phyloP scores from a whole-genome alignment of 1,284 basidiomycete genomes.

The Ustilago trichophora region DNA sequence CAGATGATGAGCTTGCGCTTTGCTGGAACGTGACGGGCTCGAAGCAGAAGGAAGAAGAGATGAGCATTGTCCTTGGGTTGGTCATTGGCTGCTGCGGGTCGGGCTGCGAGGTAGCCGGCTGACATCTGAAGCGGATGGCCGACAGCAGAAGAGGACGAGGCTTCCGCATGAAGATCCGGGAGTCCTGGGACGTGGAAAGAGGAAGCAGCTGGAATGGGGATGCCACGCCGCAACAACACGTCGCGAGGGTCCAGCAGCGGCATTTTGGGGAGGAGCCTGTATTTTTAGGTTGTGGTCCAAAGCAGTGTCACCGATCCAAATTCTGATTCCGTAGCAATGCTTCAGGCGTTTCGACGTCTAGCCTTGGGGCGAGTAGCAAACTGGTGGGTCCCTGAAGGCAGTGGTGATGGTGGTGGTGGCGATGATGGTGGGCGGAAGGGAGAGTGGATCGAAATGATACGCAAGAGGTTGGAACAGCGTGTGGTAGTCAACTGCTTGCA shows the following conservation, averaged over 20 bases:
- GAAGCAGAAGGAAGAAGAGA: constrained; percentile 89
- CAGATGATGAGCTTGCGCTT: constrained; percentile 90
- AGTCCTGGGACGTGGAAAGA: constrained; percentile 48
- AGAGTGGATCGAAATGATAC: too few relatives aligned
- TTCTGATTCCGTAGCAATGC: too few relatives aligned
- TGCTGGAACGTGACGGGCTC: constrained; percentile 85
- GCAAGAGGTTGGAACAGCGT: too few relatives aligned
- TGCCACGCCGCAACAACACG: constrained; percentile 34
- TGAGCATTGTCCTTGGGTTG: constrained; percentile 72
- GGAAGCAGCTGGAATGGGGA: constrained; percentile 37
- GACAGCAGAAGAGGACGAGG: constrained; percentile 18
- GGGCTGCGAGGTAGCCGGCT: constrained; percentile 60
- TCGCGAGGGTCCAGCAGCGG: constrained; percentile 40
- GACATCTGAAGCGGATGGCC: constrained; percentile 49
- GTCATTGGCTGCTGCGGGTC: constrained; percentile 12
- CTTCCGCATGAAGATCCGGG: constrained; percentile 40
- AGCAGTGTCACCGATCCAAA: too few relatives aligned
- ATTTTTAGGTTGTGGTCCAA: too few relatives aligned
- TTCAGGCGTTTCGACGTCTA: too few relatives aligned
- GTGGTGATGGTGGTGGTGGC: too few relatives aligned
- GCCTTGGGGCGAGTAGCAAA: too few relatives aligned
- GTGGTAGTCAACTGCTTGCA: too few relatives aligned
- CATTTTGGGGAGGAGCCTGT: constrained; percentile 7
- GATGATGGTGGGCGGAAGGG: too few relatives aligned
- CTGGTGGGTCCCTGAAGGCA: too few relatives aligned